A percentile compares a stretch with the other conserved stretches of the same genome.
Conservation (phyloP, 2,329 filamentous ascomycete species). For the Penicillium sp. region DNA sequence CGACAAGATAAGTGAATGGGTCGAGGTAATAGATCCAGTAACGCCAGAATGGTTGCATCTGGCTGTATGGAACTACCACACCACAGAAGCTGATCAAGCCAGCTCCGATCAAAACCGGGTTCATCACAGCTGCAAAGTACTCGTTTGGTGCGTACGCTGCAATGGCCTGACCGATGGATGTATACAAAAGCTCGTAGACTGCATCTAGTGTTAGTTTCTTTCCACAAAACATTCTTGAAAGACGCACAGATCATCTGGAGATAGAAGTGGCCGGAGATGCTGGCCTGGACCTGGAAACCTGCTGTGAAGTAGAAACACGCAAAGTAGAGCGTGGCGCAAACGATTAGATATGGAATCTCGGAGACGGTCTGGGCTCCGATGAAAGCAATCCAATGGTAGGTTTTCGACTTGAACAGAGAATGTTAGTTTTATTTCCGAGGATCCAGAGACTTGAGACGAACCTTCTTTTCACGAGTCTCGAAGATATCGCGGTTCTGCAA, state of each 20-base stretch:
- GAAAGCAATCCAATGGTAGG: conserved; percentile 57
- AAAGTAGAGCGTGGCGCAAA: conserved; percentile 46
- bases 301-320: conserved; percentile 57
- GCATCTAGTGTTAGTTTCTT: not conserved
- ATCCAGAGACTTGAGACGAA: conserved; percentile 1
- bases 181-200: conserved; percentile 44
- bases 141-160: conserved; percentile 59
- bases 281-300: conserved; percentile 38
- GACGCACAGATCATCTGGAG: conserved; percentile 38
- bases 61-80: conserved; percentile 36
- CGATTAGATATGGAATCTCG: conserved; percentile 45
- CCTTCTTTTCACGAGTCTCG: conserved; percentile 55
- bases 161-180: conserved; percentile 45
- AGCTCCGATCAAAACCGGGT: conserved; percentile 51
- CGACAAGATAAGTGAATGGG: conserved; percentile 42
- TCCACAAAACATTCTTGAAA: not conserved
- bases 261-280: conserved; percentile 36
- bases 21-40: conserved; percentile 45
- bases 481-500: conserved; percentile 54
- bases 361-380: conserved; percentile 50
- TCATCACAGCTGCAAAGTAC: conserved; percentile 55
- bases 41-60: conserved; percentile 40
- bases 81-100: conserved; percentile 40
- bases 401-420: conserved; percentile 43
- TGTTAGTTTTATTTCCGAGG: not conserved